Percentiles rank a stretch among this genome's conserved stretches.
phyloP scores from a whole-genome alignment of 2,329 filamentous ascomycete species.

The Aspergillus sp. region DNA sequence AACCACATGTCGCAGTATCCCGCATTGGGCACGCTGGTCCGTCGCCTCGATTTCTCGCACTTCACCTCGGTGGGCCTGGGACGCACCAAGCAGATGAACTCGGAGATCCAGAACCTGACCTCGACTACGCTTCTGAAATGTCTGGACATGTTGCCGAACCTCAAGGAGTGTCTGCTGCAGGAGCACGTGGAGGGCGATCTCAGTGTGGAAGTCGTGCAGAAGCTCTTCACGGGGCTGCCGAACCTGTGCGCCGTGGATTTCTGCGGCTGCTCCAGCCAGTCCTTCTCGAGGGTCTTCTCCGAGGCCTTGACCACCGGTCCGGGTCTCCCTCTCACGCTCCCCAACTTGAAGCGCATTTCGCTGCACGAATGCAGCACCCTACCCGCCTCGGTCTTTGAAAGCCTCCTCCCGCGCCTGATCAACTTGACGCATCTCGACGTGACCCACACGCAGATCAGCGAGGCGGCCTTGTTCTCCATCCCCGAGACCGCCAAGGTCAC shows the following conservation, averaged over 20 bases:
- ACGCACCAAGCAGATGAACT: slow-evolving; percentile 70
- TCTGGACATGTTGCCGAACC: slow-evolving; percentile 67
- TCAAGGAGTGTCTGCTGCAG: slow-evolving; percentile 76
- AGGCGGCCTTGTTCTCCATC: slow-evolving; percentile 68
- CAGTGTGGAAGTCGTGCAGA: slow-evolving; percentile 64
- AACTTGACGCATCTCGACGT: slow-evolving; percentile 75
- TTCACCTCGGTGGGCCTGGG: slow-evolving; percentile 79
- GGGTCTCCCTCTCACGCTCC: slow-evolving; percentile 50
- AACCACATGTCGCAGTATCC: slow-evolving; percentile 66
- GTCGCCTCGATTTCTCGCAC: slow-evolving; percentile 79
- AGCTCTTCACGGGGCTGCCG: slow-evolving; percentile 67
- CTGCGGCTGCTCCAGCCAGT: slow-evolving; percentile 68
- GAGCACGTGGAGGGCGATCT: slow-evolving; percentile 80
- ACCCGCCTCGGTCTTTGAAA: slow-evolving; percentile 65
- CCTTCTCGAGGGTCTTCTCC: slow-evolving; percentile 66
- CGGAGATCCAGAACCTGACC: slow-evolving; percentile 73
- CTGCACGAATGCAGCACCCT: slow-evolving; percentile 77
- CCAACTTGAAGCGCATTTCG: slow-evolving; percentile 66
- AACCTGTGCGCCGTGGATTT: slow-evolving; percentile 70
- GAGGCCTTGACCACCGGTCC: slow-evolving; percentile 49
- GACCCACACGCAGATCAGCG: slow-evolving; percentile 73
- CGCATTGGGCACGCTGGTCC: slow-evolving; percentile 70
- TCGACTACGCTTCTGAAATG: slow-evolving; percentile 70
- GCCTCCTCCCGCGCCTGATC: slow-evolving; percentile 67
- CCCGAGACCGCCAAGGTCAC: slow-evolving; percentile 70